Evolutionary conservation across 306 rosid species (phyloP).

Genomic region (Fagus sylvatica): DNA sequence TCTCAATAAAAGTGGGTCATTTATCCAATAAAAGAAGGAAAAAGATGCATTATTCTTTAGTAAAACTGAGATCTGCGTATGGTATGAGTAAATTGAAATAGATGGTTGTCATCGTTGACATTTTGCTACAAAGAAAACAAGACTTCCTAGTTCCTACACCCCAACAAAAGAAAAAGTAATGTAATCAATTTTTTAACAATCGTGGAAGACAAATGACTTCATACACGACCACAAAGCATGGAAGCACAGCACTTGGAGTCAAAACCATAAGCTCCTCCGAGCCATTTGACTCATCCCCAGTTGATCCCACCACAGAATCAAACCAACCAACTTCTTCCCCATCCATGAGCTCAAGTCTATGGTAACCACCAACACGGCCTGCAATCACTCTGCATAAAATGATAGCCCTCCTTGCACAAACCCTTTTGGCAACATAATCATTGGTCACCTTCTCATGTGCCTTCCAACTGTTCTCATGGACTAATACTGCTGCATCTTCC

Average conservation of each 20-base stretch:
- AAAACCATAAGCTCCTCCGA: conserved; percentile 17
- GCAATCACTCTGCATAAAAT: conserved; percentile 36
- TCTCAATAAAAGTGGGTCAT: too few species aligned
- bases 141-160: too few species aligned
- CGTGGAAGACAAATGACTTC: neutral
- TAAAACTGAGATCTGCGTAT: too few species aligned
- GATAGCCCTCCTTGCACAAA: conserved; percentile 20
- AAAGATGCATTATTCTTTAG: too few species aligned
- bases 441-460: conserved; percentile 29
- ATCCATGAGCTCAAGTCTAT: conserved; percentile 1
- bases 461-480: conserved; percentile 25
- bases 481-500: neutral
- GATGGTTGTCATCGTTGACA: too few species aligned
- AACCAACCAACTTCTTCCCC: conserved; percentile 18
- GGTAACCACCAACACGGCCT: conserved; percentile 20
- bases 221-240: conserved; percentile 38
- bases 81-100: too few species aligned
- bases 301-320: conserved; percentile 28
- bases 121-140: too few species aligned
- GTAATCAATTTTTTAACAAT: neutral
- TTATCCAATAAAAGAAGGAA: too few species aligned
- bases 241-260: conserved; percentile 35
- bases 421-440: neutral
- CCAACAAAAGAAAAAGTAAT: too few species aligned
- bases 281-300: neutral